A percentile compares a stretch with the other conserved stretches of the same genome.
Evolutionary conservation across 2,329 filamentous ascomycete species (phyloP).

Genomic region (Fusarium goolgardi): DNA sequence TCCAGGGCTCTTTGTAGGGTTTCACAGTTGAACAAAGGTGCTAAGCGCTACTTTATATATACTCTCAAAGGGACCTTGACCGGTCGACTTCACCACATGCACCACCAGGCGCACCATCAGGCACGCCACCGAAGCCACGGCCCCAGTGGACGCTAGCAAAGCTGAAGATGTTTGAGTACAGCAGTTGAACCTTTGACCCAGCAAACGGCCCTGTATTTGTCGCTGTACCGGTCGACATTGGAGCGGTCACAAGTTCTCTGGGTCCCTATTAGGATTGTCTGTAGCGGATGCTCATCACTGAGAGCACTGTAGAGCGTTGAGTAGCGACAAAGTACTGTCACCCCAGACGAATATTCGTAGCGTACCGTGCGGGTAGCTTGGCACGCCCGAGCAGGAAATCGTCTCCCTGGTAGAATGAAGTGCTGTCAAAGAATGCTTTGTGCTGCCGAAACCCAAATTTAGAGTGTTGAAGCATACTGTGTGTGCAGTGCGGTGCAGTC

Average conservation of each 20-base stretch:
- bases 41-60: conserved; percentile 17
- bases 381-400: conserved; percentile 31
- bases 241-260: background rate
- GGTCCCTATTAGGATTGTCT: background rate
- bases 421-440: conserved; percentile 21
- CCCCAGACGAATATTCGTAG: conserved; percentile 36
- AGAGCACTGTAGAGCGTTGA: background rate
- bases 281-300: background rate
- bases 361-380: conserved; percentile 43
- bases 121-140: conserved; percentile 46
- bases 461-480: conserved; percentile 30
- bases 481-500: conserved; percentile 22
- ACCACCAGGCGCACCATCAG: conserved; percentile 39
- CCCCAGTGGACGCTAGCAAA: conserved; percentile 44
- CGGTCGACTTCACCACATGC: conserved; percentile 33
- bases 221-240: background rate
- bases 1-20: conserved; percentile 9
- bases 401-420: conserved; percentile 24
- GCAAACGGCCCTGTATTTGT: background rate
- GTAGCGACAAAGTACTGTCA: conserved; percentile 35
- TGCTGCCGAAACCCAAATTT: conserved; percentile 26
- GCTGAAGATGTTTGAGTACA: conserved; percentile 24
- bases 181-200: conserved; percentile 9
- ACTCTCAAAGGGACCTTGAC: conserved; percentile 31
- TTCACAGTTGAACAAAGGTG: conserved; percentile 4